Conservation (phyloP, 805 yeast genomes). For the Teunomyces tritomae region DNA sequence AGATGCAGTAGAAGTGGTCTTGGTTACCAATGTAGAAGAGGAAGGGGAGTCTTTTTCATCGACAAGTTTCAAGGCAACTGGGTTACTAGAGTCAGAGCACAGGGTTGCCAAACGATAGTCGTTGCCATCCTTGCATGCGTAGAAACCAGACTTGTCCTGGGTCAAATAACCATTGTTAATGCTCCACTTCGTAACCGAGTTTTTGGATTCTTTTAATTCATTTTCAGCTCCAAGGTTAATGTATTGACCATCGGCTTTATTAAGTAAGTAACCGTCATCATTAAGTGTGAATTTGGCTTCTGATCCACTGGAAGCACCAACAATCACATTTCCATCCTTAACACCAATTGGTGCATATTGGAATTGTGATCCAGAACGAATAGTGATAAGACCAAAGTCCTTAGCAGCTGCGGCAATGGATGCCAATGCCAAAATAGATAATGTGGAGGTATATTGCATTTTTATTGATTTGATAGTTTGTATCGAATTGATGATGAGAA, state of each 20-base stretch:
- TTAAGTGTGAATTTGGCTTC: conserved; percentile 18
- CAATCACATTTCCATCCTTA: conserved; percentile 7
- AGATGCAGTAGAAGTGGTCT: conserved; percentile 2
- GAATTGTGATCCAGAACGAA: conserved; percentile 25
- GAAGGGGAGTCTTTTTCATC: conserved; percentile 1
- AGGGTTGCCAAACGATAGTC: conserved; percentile 6
- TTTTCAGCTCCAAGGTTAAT: conserved; percentile 10
- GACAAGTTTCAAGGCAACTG: conserved; percentile 9
- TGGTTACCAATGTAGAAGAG: neutral
- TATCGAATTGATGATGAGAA: conserved; percentile 4
- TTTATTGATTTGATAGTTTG: neutral
- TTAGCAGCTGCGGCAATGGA: conserved; percentile 22
- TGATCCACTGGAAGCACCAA: conserved; percentile 10
- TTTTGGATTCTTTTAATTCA: conserved; percentile 4
- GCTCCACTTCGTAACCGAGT: conserved; percentile 8
- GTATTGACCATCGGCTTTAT: conserved; percentile 14
- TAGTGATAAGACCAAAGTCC: conserved; percentile 17
- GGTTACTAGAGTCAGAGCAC: conserved; percentile 9
- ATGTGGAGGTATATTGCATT: conserved; percentile 14
- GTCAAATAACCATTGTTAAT: conserved; percentile 14
- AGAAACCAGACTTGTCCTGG: conserved; percentile 8
- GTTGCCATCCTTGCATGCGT: conserved; percentile 9
- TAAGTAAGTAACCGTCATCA: conserved; percentile 22
- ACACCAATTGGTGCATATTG: conserved; percentile 16
- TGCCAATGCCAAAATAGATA: conserved; percentile 19